phyloP scores from a whole-genome alignment of 768 basidiomycete species.

The Collybia sp. region DNA sequence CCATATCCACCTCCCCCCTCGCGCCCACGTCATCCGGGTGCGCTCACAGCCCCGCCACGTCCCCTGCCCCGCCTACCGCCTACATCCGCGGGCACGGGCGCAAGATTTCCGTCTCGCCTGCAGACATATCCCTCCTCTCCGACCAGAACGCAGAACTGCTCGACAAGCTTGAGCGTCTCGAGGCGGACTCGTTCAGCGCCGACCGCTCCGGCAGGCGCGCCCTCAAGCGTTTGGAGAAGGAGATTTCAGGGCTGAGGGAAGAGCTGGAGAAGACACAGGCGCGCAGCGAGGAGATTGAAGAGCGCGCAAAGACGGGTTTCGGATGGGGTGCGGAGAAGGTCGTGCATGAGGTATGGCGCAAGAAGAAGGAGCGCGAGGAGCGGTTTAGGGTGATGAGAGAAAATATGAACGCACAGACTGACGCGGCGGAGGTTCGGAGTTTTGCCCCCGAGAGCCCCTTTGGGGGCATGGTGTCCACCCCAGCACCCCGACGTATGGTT shows the following conservation, averaged over 20 bases:
- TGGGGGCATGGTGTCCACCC: slow-evolving; percentile 20
- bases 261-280: slow-evolving; percentile 76
- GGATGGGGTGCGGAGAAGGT: slow-evolving; percentile 36
- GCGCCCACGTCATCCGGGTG: slow-evolving; percentile 25
- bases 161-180: slow-evolving; percentile 69
- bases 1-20: slow-evolving; percentile 3
- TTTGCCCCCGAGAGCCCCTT: slow-evolving; percentile 57
- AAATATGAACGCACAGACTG: slow-evolving; percentile 25
- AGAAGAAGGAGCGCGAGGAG: slow-evolving; percentile 48
- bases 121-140: slow-evolving; percentile 65
- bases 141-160: slow-evolving; percentile 84
- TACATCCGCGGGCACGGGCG: slow-evolving; percentile 29
- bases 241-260: slow-evolving; percentile 68
- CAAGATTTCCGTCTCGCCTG: slow-evolving; percentile 60
- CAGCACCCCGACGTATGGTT: slow-evolving; percentile 12
- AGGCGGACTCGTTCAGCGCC: slow-evolving; percentile 60
- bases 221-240: slow-evolving; percentile 71
- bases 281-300: slow-evolving; percentile 67
- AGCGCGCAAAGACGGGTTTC: slow-evolving; percentile 45
- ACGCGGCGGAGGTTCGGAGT: slow-evolving; percentile 35
- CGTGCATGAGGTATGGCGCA: slow-evolving; percentile 37
- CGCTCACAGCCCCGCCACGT: slow-evolving; percentile 16
- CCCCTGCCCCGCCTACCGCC: slow-evolving; percentile 13
- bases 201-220: slow-evolving; percentile 67
- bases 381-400: slow-evolving; percentile 47